Evolutionary conservation across 1,139 yeast species (phyloP).

Genomic region (Pichia sp.): DNA sequence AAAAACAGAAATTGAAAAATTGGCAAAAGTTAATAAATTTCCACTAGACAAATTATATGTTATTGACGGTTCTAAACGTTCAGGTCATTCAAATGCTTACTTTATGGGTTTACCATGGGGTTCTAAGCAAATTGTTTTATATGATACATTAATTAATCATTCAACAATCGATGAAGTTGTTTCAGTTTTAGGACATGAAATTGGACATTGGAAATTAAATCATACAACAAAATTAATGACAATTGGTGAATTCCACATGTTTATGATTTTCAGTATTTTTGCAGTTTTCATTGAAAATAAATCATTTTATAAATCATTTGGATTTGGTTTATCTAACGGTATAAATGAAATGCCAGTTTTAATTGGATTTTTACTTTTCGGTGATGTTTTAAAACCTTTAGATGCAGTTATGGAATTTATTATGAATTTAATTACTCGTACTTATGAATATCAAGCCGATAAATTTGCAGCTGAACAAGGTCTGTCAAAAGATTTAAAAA

Average conservation of each 20-base stretch:
- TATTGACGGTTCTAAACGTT: slow-evolving; percentile 91
- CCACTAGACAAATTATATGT: slow-evolving; percentile 83
- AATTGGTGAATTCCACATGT: slow-evolving; percentile 58
- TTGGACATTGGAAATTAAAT: slow-evolving; percentile 93
- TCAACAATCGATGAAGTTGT: slow-evolving; percentile 75
- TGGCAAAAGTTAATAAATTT: slow-evolving; percentile 71
- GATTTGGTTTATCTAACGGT: slow-evolving; percentile 39
- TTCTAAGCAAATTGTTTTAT: slow-evolving; percentile 87
- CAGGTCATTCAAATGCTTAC: slow-evolving; percentile 94
- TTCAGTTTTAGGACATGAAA: slow-evolving; percentile 94
- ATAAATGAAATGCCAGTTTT: slow-evolving; percentile 52
- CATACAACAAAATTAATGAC: slow-evolving; percentile 72
- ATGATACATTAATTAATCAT: slow-evolving; percentile 81
- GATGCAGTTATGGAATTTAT: slow-evolving; percentile 62
- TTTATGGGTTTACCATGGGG: slow-evolving; percentile 92
- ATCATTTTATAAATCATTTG: slow-evolving; percentile 74
- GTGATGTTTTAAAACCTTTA: slow-evolving; percentile 70
- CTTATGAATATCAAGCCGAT: slow-evolving; percentile 91
- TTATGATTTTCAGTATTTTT: slow-evolving; percentile 63
- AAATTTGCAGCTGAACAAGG: slow-evolving; percentile 73
- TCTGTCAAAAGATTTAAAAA: slow-evolving; percentile 59
- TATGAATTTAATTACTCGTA: slow-evolving; percentile 68
- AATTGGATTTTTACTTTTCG: slow-evolving; percentile 72
- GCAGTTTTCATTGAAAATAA: slow-evolving; percentile 72
- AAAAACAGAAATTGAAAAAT: slow-evolving; percentile 69